These are phyloP conservation scores for Periconia sp. DNA, from an alignment of 2,329 filamentous ascomycete genomes.

Conservation along the genomic window DNA sequence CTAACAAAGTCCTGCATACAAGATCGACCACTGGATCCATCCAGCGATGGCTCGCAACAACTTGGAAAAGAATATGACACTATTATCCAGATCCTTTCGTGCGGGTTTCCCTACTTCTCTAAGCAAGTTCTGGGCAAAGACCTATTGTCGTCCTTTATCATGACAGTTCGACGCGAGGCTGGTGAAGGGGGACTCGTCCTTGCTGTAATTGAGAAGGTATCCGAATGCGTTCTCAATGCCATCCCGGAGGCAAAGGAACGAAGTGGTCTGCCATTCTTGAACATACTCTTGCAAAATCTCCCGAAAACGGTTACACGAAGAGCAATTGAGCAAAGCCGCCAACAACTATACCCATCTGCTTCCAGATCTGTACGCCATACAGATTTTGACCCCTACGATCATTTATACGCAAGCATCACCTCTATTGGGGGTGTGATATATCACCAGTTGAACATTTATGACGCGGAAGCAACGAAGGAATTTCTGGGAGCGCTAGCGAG, in stretches of 20 bases:
- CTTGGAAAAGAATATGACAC: constrained; percentile 71
- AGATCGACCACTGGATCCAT: constrained; percentile 21
- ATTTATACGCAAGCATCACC: constrained; percentile 64
- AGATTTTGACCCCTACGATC: constrained; percentile 62
- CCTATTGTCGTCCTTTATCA: constrained; percentile 60
- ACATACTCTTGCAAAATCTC: constrained; percentile 39
- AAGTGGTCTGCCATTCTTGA: constrained; percentile 29
- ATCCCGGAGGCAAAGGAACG: constrained; percentile 20
- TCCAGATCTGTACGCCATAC: constrained; percentile 35
- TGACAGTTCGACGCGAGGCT: constrained; percentile 60
- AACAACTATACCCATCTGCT: constrained; percentile 66
- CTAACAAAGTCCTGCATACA: constrained; percentile 26
- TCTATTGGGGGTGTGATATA: constrained; percentile 60
- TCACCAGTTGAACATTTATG: constrained; percentile 40
- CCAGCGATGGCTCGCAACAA: constrained; percentile 37
- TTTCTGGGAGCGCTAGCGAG: constrained; percentile 58
- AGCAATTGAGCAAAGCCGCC: constrained; percentile 63
- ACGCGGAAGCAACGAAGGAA: constrained; percentile 43
- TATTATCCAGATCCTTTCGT: constrained; percentile 66
- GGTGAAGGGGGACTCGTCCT: constrained; percentile 69
- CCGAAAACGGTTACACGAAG: constrained; percentile 47
- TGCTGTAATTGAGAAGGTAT: constrained; percentile 70
- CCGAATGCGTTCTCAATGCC: constrained; percentile 45
- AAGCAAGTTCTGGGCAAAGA: constrained; percentile 18
- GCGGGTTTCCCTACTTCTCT: constrained; percentile 51